Evolutionary conservation across 2,329 filamentous ascomycete species (phyloP).

Genomic region (Fusarium tricinctum): DNA sequence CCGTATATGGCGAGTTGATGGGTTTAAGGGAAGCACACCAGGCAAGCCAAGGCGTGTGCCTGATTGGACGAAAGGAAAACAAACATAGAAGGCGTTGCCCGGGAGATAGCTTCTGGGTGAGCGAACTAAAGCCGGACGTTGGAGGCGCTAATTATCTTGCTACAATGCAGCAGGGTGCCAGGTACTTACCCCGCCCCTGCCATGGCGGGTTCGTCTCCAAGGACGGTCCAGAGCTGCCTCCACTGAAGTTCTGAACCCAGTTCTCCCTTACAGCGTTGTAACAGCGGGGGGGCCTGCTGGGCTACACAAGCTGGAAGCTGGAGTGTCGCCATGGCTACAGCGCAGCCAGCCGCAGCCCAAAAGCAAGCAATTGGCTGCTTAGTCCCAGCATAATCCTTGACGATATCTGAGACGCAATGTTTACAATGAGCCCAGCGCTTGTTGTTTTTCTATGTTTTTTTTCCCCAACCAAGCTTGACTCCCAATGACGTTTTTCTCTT

Average conservation of each 20-base stretch:
- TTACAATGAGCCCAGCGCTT: constrained; percentile 33
- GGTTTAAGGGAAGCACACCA: constrained; percentile 53
- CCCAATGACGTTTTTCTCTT: constrained; percentile 41
- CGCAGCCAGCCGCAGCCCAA: constrained; percentile 41
- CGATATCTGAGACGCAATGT: constrained; percentile 35
- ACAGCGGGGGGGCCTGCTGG: constrained; percentile 20
- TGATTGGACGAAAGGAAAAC: constrained; percentile 53
- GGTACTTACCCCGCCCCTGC: constrained; percentile 47
- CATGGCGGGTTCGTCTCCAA: constrained; percentile 41
- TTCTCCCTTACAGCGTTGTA: constrained; percentile 38
- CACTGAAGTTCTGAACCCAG: constrained; percentile 10
- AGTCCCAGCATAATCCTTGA: constrained; percentile 49
- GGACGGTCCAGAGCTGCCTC: constrained; percentile 38
- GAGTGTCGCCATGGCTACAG: constrained; percentile 53
- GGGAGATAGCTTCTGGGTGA: constrained; percentile 41
- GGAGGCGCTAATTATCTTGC: constrained; percentile 48
- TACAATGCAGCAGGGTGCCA: constrained; percentile 47
- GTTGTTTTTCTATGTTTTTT: constrained; percentile 42
- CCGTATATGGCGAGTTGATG: constrained; percentile 49
- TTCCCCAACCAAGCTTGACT: constrained; percentile 39
- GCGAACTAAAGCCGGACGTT: constrained; percentile 41
- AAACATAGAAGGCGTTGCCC: constrained; percentile 52
- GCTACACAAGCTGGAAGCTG: constrained; percentile 35
- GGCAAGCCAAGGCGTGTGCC: constrained; percentile 30
- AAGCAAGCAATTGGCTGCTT: constrained; percentile 43